Conservation (phyloP, 1,284 basidiomycete species). For the Irpex sp. region DNA sequence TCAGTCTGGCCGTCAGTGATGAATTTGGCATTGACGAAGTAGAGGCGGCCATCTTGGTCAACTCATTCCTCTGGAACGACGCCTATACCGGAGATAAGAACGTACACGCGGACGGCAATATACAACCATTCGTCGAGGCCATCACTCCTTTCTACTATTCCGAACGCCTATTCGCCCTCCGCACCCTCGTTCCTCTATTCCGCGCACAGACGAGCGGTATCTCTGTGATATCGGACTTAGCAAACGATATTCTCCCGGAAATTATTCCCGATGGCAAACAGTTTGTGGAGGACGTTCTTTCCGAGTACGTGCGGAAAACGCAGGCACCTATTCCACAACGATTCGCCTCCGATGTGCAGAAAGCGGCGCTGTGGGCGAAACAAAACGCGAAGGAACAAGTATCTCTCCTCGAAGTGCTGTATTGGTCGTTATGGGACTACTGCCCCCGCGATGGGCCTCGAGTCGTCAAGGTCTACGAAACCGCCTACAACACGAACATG, state of each 20-base stretch:
- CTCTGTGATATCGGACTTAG: conserved; percentile 52
- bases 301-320: conserved; percentile 56
- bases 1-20: conserved; percentile 63
- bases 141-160: conserved; percentile 80
- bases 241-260: conserved; percentile 50
- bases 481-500: conserved; percentile 63
- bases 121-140: conserved; percentile 49
- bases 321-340: conserved; percentile 48
- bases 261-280: conserved; percentile 58
- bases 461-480: conserved; percentile 59
- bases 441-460: conserved; percentile 60
- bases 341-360: conserved; percentile 51
- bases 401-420: conserved; percentile 77
- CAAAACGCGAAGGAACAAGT: conserved; percentile 79
- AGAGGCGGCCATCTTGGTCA: conserved; percentile 65
- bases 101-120: conserved; percentile 6
- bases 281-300: conserved; percentile 55
- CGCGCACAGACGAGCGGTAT: conserved; percentile 54
- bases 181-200: conserved; percentile 60
- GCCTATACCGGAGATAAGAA: conserved; percentile 52
- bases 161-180: conserved; percentile 68
- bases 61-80: conserved; percentile 78
- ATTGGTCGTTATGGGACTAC: conserved; percentile 83
- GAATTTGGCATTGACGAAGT: conserved; percentile 76
- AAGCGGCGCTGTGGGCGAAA: conserved; percentile 72